These are phyloP conservation scores for Aspergillus ruber DNA, from an alignment of 2,329 filamentous ascomycete species.

Conservation along the genomic window DNA sequence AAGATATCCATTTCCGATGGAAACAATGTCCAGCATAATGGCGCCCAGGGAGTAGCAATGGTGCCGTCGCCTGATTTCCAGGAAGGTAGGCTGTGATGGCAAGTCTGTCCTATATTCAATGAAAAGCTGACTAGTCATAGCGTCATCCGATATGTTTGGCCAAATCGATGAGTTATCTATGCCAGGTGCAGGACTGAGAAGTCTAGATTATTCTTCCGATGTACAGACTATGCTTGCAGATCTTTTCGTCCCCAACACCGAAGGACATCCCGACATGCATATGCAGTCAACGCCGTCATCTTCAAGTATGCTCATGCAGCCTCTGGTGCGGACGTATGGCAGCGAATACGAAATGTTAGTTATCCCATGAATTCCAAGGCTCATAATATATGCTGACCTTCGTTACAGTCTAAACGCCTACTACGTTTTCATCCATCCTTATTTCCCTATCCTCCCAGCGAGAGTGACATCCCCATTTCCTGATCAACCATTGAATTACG, in stretches of 20 bases:
- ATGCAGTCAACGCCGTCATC: conserved; percentile 24
- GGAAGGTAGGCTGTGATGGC: conserved; percentile 24
- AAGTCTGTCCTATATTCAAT: background rate
- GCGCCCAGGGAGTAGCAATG: conserved; percentile 14
- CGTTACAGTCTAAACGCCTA: conserved; percentile 37
- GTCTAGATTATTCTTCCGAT: conserved; percentile 33
- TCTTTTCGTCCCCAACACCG: conserved; percentile 24
- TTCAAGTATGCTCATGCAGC: conserved; percentile 18
- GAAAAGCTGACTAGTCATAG: conserved; percentile 18
- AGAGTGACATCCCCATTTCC: conserved; percentile 21
- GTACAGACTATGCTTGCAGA: conserved; percentile 34
- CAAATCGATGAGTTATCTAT: conserved; percentile 37
- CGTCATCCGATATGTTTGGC: conserved; percentile 28
- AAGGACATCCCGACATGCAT: conserved; percentile 16
- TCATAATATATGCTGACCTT: conserved; percentile 9
- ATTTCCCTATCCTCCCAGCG: conserved; percentile 41
- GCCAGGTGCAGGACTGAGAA: conserved; percentile 35
- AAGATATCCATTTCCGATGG: conserved; percentile 18
- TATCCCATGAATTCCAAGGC: background rate
- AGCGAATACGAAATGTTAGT: conserved; percentile 37
- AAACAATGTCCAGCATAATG: conserved; percentile 13
- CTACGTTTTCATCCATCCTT: conserved; percentile 42
- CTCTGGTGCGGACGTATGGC: conserved; percentile 34
- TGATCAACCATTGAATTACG: conserved; percentile 29
- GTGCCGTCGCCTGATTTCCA: conserved; percentile 22